Percentiles rank a stretch among this genome's conserved stretches.
Conservation (phyloP, 371 early-diverging fungal genomes). For the Mucor piriformis region DNA sequence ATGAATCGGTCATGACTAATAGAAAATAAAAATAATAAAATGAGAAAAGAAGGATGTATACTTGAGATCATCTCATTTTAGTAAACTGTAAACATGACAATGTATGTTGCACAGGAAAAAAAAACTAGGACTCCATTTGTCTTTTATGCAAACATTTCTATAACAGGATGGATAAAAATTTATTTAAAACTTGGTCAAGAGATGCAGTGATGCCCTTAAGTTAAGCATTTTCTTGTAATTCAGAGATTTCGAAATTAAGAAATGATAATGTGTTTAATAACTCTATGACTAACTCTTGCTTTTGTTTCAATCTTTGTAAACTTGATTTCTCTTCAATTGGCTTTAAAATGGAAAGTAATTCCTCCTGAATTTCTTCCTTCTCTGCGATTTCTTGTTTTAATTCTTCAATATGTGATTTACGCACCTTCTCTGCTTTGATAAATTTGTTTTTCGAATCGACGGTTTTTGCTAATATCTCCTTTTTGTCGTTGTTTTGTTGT, state of each 20-base stretch:
- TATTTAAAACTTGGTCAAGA: too few species aligned
- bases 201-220: background rate
- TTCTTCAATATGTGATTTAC: background rate
- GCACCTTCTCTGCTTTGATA: too few species aligned
- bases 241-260: background rate
- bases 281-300: background rate
- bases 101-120: background rate
- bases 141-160: slow-evolving; percentile 1
- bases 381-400: background rate
- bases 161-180: too few species aligned
- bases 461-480: too few species aligned
- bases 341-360: background rate
- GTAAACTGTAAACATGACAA: slow-evolving; percentile 10
- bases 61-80: background rate
- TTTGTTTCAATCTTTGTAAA: background rate
- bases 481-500: too few species aligned
- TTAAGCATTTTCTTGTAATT: background rate
- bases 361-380: background rate
- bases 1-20: slow-evolving; percentile 1
- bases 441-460: too few species aligned
- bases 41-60: background rate
- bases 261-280: background rate
- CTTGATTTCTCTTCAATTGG: background rate
- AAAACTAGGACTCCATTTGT: background rate
- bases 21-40: background rate